Conservation (phyloP, 768 basidiomycete species). For the Trametes elegans region DNA sequence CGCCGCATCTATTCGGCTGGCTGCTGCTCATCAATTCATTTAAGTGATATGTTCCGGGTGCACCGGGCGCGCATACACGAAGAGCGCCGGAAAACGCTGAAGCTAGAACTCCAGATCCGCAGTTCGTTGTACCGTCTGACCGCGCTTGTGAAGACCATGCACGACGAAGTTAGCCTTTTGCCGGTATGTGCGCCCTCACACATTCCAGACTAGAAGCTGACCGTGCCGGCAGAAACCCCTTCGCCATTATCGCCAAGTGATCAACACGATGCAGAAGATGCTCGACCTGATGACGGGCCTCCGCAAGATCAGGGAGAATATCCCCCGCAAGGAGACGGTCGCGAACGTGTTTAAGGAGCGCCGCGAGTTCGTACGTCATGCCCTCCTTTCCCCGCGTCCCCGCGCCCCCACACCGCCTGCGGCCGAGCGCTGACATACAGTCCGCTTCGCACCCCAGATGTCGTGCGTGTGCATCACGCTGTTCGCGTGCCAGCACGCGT, state of each 20-base stretch:
- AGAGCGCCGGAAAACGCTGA: constrained; percentile 36
- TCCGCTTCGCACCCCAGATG: constrained; percentile 30
- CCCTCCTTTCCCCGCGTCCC: neutral
- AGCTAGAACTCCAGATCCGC: constrained; percentile 42
- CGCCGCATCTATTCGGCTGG: neutral
- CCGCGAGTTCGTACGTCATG: constrained; percentile 38
- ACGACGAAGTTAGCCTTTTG: constrained; percentile 46
- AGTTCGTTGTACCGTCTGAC: constrained; percentile 39
- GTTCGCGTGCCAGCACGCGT: constrained; percentile 50
- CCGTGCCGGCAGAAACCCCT: constrained; percentile 41
- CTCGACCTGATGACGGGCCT: constrained; percentile 45
- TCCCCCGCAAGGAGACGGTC: constrained; percentile 44
- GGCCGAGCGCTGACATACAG: too few species aligned
- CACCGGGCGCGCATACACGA: constrained; percentile 23
- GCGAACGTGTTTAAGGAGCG: constrained; percentile 38
- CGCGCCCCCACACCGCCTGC: too few species aligned
- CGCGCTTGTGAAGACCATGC: constrained; percentile 40
- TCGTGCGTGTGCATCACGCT: constrained; percentile 46
- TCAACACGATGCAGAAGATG: constrained; percentile 38
- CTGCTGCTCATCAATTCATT: neutral
- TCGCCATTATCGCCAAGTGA: constrained; percentile 39
- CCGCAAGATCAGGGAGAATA: constrained; percentile 46
- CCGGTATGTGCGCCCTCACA: constrained; percentile 34
- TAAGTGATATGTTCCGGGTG: constrained; percentile 37
- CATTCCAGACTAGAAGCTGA: neutral